Conservation (phyloP, 140 eudicot species). For the Artemisia princeps region DNA sequence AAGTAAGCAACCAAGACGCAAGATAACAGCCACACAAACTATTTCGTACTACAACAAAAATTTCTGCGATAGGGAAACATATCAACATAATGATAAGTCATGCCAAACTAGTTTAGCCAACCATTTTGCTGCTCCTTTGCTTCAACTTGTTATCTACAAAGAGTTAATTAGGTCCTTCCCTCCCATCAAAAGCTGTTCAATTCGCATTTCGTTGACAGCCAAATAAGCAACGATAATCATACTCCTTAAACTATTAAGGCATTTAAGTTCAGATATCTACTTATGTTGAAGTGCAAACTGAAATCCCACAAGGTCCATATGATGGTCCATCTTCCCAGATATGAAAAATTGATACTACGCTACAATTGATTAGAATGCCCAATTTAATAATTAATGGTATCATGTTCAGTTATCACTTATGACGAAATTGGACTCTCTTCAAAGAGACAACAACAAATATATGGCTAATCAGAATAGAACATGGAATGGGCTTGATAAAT, state of each 20-base stretch:
- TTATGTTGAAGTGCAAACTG: not conserved
- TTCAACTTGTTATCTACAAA: not conserved
- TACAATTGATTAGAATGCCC: not conserved
- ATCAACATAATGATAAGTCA: no score
- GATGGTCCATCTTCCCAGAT: not conserved
- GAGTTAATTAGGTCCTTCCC: not conserved
- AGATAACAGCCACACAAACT: conserved; percentile 7
- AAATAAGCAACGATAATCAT: not conserved
- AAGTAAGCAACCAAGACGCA: conserved; percentile 3
- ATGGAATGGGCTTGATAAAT: not conserved
- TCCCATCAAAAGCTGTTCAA: not conserved
- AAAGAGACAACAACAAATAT: not conserved
- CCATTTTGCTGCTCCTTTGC: not conserved
- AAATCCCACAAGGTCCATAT: not conserved
- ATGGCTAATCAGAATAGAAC: not conserved
- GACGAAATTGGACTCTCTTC: conserved; percentile 11
- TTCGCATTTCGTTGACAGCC: not conserved
- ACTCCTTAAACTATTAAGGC: not conserved
- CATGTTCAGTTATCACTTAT: conserved; percentile 4
- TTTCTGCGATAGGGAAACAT: no score
- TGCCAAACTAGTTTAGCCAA: no score
- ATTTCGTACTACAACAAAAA: no score
- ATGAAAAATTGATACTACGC: not conserved
- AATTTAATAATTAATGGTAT: not conserved
- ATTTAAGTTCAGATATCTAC: not conserved